These are phyloP conservation scores for Glycine soja DNA, from an alignment of 306 rosid species.

Conservation along the genomic window DNA sequence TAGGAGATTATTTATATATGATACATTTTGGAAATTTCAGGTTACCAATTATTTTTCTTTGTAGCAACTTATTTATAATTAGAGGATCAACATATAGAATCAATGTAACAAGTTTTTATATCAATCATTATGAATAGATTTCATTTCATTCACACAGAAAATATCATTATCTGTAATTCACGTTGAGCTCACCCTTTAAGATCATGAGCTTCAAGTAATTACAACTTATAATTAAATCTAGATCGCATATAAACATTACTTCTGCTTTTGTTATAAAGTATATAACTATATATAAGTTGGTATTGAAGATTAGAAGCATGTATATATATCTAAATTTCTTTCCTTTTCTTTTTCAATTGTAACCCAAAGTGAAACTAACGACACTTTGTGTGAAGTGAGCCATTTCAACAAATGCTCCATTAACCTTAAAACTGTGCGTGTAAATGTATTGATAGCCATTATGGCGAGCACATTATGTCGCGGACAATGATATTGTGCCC, in stretches of 20 bases:
- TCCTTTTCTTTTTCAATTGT: not conserved
- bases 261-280: not conserved
- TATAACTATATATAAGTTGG: no score
- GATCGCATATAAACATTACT: constrained; percentile 1
- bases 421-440: constrained; percentile 37
- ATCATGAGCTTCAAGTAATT: not conserved
- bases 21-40: not conserved
- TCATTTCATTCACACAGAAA: not conserved
- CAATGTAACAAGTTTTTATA: not conserved
- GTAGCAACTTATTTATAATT: not conserved
- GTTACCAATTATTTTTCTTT: not conserved
- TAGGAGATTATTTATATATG: not conserved
- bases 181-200: not conserved
- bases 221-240: not conserved
- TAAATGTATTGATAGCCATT: constrained; percentile 32
- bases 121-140: not conserved
- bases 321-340: not conserved
- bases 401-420: constrained; percentile 48
- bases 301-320: not conserved
- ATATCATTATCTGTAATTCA: not conserved
- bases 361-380: constrained; percentile 11
- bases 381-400: constrained; percentile 44
- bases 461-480: constrained; percentile 49
- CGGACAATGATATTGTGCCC: constrained; percentile 39
- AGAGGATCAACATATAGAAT: constrained; percentile 10